Conservation (phyloP, 192 early-diverging fungal genomes). For the Chytriomyces sp. region DNA sequence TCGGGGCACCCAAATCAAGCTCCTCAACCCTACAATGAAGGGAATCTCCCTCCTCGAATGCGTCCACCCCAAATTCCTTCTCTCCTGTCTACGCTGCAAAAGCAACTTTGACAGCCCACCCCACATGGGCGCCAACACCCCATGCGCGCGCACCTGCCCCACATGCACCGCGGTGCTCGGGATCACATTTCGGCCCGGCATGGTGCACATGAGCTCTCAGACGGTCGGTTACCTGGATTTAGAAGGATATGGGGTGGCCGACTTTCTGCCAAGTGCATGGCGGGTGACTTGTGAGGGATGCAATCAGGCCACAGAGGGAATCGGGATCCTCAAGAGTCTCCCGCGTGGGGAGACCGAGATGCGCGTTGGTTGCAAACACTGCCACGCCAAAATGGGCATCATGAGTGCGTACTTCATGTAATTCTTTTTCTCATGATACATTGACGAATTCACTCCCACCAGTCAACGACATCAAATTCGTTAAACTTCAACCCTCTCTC, state of each 20-base stretch:
- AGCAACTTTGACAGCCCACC: constrained; percentile 47
- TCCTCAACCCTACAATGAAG: constrained; percentile 61
- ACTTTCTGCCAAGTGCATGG: constrained; percentile 74
- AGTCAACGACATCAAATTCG: constrained; percentile 63
- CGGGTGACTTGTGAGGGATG: constrained; percentile 74
- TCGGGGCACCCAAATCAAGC: constrained; percentile 74
- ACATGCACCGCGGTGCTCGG: constrained; percentile 59
- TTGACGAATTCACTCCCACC: neutral
- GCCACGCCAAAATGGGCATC: constrained; percentile 19
- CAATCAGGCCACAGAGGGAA: constrained; percentile 41
- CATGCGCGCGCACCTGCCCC: constrained; percentile 55
- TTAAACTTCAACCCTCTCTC: constrained; percentile 39
- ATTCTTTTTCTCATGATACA: constrained; percentile 10
- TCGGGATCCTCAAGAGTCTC: constrained; percentile 27
- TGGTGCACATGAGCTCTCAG: constrained; percentile 56
- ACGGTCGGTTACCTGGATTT: constrained; percentile 76
- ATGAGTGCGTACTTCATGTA: constrained; percentile 29
- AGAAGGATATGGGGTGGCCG: constrained; percentile 66
- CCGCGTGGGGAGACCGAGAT: constrained; percentile 30
- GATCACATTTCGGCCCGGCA: constrained; percentile 61
- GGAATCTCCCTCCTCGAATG: constrained; percentile 72
- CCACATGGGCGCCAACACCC: constrained; percentile 27
- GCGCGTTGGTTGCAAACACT: neutral
- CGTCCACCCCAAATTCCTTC: constrained; percentile 60
- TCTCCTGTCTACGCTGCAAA: constrained; percentile 82